A percentile compares a stretch with the other conserved stretches of the same genome.
These are phyloP conservation scores for Gonapodya sp. DNA, from an alignment of 192 early-diverging fungal species.

Conservation along the genomic window DNA sequence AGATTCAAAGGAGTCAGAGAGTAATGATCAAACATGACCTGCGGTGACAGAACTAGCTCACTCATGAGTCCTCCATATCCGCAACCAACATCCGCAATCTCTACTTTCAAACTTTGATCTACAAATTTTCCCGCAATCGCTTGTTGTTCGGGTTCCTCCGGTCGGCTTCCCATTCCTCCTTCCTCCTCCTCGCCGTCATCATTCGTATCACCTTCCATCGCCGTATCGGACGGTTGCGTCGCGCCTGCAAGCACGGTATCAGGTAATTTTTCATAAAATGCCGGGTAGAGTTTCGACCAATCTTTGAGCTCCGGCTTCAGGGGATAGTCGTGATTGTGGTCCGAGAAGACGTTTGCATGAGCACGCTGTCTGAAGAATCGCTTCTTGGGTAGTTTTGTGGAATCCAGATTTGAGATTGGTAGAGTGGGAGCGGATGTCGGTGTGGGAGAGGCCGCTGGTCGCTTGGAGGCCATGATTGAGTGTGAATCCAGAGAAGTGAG, in stretches of 20 bases:
- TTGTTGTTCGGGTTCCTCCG: too few species aligned
- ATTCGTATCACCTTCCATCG: not conserved
- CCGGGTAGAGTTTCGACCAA: conserved; percentile 84
- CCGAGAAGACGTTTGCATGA: conserved; percentile 95
- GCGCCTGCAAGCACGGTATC: conserved; percentile 14
- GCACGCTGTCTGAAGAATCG: conserved; percentile 66
- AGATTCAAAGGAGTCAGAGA: too few species aligned
- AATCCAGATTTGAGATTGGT: not conserved
- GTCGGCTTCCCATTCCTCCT: too few species aligned
- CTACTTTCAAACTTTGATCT: conserved; percentile 50
- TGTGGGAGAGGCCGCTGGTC: not conserved
- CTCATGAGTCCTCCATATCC: conserved; percentile 91
- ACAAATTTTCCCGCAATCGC: conserved; percentile 18
- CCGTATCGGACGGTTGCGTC: not conserved
- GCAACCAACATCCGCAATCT: conserved; percentile 96
- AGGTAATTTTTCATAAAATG: conserved; percentile 33
- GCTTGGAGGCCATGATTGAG: not conserved
- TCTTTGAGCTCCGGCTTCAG: conserved; percentile 69
- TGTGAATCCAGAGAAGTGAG: not conserved
- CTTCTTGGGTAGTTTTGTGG: conserved; percentile 33
- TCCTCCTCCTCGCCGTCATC: conserved; percentile 13
- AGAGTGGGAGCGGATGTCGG: not conserved
- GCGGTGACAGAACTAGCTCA: too few species aligned
- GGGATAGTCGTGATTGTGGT: conserved; percentile 87
- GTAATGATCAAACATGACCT: too few species aligned